These are phyloP conservation scores for Cocos nucifera DNA, from an alignment of 176 grass and related monocot species.

Conservation along the genomic window DNA sequence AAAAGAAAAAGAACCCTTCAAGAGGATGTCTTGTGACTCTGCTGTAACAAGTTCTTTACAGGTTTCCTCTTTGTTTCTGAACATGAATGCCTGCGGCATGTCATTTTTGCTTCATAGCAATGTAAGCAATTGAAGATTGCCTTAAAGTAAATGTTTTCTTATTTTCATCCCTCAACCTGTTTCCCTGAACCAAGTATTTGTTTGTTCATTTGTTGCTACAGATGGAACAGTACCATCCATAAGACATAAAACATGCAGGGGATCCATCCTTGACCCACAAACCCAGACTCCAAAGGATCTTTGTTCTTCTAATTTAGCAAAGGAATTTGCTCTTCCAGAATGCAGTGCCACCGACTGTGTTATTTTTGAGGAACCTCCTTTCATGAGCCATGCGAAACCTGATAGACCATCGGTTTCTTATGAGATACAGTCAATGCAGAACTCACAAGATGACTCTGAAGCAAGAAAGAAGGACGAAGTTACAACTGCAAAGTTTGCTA, in stretches of 20 bases:
- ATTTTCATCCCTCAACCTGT: neutral
- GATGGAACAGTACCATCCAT: neutral
- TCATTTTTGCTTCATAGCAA: too few relatives aligned
- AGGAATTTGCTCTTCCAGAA: slow-evolving; percentile 7
- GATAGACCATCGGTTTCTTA: neutral
- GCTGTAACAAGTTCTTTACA: too few relatives aligned
- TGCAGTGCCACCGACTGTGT: slow-evolving; percentile 2
- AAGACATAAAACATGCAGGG: slow-evolving; percentile 15
- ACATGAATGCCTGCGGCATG: too few relatives aligned
- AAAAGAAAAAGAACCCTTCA: too few relatives aligned
- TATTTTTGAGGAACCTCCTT: neutral
- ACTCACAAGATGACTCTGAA: slow-evolving; percentile 11
- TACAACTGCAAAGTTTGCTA: neutral
- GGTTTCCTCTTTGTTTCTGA: too few relatives aligned
- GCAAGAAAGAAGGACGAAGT: slow-evolving; percentile 19
- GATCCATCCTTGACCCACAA: slow-evolving; percentile 8
- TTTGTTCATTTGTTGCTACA: neutral
- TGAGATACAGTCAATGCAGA: slow-evolving; percentile 11
- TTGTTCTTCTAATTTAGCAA: slow-evolving; percentile 10
- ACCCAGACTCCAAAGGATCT: slow-evolving; percentile 7
- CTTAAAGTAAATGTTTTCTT: too few relatives aligned
- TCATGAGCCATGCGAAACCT: slow-evolving; percentile 1
- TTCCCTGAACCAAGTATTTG: neutral
- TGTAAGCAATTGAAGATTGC: too few relatives aligned
- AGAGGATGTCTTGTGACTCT: too few relatives aligned